These are phyloP conservation scores for Dictyostelium firmibasis DNA, from an alignment of 78 protist species.

Conservation along the genomic window DNA sequence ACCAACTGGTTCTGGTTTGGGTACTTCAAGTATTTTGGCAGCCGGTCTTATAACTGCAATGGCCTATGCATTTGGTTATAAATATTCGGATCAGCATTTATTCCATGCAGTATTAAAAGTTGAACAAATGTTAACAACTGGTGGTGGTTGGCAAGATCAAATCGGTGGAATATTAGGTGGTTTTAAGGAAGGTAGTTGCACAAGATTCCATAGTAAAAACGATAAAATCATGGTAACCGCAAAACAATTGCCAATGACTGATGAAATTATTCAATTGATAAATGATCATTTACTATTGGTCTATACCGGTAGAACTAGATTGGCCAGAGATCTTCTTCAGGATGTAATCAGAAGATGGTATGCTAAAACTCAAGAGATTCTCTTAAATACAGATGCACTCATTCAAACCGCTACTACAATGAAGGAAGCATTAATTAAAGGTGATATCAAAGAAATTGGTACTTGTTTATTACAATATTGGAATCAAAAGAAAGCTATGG, in stretches of 20 bases:
- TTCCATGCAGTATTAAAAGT: slow-evolving; percentile 75
- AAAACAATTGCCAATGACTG: background rate
- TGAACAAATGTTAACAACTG: slow-evolving; percentile 88
- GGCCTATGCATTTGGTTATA: slow-evolving; percentile 46
- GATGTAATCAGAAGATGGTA: slow-evolving; percentile 82
- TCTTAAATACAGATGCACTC: slow-evolving; percentile 2
- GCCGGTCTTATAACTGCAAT: slow-evolving; percentile 58
- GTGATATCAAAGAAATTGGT: slow-evolving; percentile 71
- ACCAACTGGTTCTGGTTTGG: slow-evolving; percentile 86
- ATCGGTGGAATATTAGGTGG: slow-evolving; percentile 85
- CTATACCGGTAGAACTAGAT: slow-evolving; percentile 83
- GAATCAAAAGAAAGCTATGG: slow-evolving; percentile 77
- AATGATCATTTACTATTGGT: slow-evolving; percentile 44
- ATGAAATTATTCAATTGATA: background rate
- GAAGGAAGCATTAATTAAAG: slow-evolving; percentile 15
- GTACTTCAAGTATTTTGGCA: slow-evolving; percentile 70
- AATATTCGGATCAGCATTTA: slow-evolving; percentile 5
- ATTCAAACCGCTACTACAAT: background rate
- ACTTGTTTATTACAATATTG: slow-evolving; percentile 43
- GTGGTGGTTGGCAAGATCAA: slow-evolving; percentile 93
- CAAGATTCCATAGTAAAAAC: background rate
- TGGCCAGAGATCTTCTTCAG: slow-evolving; percentile 83
- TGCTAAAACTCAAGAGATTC: slow-evolving; percentile 4
- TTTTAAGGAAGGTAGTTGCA: slow-evolving; percentile 39
- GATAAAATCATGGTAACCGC: background rate